A percentile compares a stretch with the other conserved stretches of the same genome.
These are phyloP conservation scores for Paecilomyces fulvus DNA, from an alignment of 2,329 filamentous ascomycete species.

Conservation along the genomic window DNA sequence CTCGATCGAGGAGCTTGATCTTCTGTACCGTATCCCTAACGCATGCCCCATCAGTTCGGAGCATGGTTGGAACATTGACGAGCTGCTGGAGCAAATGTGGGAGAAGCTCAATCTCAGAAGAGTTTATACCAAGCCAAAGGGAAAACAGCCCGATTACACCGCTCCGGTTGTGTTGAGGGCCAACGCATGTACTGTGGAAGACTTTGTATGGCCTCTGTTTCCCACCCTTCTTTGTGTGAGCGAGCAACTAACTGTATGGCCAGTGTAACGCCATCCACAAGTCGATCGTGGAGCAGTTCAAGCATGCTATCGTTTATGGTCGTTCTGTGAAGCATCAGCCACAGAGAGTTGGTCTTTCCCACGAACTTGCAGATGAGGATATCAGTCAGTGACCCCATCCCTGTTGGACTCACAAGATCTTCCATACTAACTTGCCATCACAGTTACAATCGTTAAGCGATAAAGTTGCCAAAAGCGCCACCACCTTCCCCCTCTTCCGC, in stretches of 20 bases:
- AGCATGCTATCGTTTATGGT: constrained; percentile 89
- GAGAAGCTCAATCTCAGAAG: constrained; percentile 85
- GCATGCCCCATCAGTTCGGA: constrained; percentile 96
- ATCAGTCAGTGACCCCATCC: constrained; percentile 59
- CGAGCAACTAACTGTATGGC: constrained; percentile 24
- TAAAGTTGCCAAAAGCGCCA: constrained; percentile 29
- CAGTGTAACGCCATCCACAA: constrained; percentile 97
- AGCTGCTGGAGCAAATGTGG: constrained; percentile 97
- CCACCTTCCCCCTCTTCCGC: constrained; percentile 9
- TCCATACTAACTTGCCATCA: constrained; percentile 16
- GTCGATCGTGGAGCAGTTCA: constrained; percentile 92
- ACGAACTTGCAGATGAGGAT: constrained; percentile 93
- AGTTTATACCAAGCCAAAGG: constrained; percentile 98
- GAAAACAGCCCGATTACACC: constrained; percentile 84
- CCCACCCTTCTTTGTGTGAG: no score
- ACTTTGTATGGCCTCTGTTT: constrained; percentile 66
- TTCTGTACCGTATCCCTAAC: constrained; percentile 94
- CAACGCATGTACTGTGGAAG: constrained; percentile 80
- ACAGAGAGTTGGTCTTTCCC: constrained; percentile 81
- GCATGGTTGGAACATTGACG: constrained; percentile 95
- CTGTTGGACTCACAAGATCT: neutral
- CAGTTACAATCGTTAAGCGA: constrained; percentile 63
- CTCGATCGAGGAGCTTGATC: constrained; percentile 91
- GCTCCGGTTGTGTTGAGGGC: constrained; percentile 81
- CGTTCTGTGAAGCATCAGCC: constrained; percentile 98